Evolutionary conservation across 495 filamentous ascomycete genomes (phyloP), one percentile per base, ranked within the genome.

Genomic region (Halenospora varia): DNA sequence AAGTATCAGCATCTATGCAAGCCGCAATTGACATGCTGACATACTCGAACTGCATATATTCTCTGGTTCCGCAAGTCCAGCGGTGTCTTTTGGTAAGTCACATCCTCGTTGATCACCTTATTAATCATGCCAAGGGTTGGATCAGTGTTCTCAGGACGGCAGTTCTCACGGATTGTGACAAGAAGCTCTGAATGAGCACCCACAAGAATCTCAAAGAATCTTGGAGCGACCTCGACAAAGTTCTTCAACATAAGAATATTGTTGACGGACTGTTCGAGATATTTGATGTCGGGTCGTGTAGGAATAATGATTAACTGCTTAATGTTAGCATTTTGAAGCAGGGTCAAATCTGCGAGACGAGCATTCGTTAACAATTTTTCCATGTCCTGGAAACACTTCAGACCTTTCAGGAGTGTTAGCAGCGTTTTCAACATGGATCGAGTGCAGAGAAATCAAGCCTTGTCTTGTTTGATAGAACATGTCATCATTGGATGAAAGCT

Each of bases 51-150:
- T 51, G 94, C 94, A 72, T 96, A 96, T 11, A 89, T 91, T 48
- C 94, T 78, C 69, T 98, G 95, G 63, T 97, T 95, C 51, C 92
- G 82, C 52, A 96, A 75, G 57, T 96, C 94, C 10, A 97, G 78
- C 2, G 94, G 89, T 41, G 84, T 82, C 49, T 80, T 89, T 60
- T 89, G 85, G 64, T 88, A 96, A 2, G 77, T 79, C 1, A 88
- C 86, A 68, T 94, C 87, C 48, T 89, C 82, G 56, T 97, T 96
- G 61, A 98, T 86, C 0, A 83, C 84, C 24, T 74, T 69, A 48
- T 82, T 73, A 53, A 97, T 92, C 2, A 90, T 62, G 8, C 76
- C 68, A 51, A 86, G 74, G 2, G 92, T 76, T 3, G 77, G 75
- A 19, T 71, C 73, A 41, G 86, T 75, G n/a, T 76, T 80, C 17